Evolutionary conservation across 2,329 filamentous ascomycete species (phyloP), one percentile per base, ranked within the genome.

Genomic region (Hypoxylon rubiginosum): DNA sequence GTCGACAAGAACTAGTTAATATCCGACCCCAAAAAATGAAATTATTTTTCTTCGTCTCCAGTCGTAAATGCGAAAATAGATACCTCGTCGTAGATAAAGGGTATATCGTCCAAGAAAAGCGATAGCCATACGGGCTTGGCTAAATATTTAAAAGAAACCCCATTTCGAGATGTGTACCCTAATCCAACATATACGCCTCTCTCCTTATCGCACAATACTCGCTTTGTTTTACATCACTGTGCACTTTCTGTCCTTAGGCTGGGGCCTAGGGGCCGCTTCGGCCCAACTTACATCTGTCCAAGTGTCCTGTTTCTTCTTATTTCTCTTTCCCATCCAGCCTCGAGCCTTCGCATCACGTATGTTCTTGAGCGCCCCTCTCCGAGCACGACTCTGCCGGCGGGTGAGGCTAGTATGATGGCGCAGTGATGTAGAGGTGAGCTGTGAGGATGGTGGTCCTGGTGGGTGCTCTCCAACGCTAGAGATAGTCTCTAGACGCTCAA

Each of bases 321-420:
- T 79, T 66, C 78, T 79, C 54, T 72, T 74, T 52, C 79, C 77
- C 62, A 80, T 82, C 87, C 88, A 90, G 0, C 88, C 87, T 32
- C 81, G 82, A 71, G 82, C 83, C 78, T 84, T 87, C 1, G 88
- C 88, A 66, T 90, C 87, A 17, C 84, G 82, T 28, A 90, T 86
- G 69, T 90, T 90, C 77, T 86, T 89, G 9, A 86, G 83, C 5
- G 88, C 88, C 61, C 87, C 88, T 28, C 86, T 81, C 73, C 87
- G 85, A 1, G 87, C 87, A 43, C 88, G 83, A 71, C 86, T 89
- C 39, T 81, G 81, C 26, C 81, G 82, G 34, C 86, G 79, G 59
- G 76, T 82, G 5, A 88, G 75, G 45, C 81, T 82, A 0, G 81
- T 75, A 46, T 79, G 79, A 34, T 80, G 77, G 54, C 82, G 78